Percentiles rank a stretch among this genome's conserved stretches.
Evolutionary conservation across 495 filamentous ascomycete species (phyloP).

Genomic region (Penicillium waksmanii): DNA sequence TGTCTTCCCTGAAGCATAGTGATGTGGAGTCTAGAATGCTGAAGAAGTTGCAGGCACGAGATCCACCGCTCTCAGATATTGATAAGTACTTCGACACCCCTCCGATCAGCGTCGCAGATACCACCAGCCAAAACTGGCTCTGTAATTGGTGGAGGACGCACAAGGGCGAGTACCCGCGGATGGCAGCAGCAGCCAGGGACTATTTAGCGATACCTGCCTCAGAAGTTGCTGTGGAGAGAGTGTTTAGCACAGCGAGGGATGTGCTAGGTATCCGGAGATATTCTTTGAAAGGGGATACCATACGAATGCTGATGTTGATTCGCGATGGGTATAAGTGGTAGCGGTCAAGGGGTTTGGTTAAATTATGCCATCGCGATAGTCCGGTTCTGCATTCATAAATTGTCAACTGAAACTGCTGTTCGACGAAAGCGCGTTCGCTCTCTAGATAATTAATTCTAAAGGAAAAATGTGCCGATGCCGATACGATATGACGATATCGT

Average conservation of each 20-base stretch:
- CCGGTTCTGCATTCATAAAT: background rate
- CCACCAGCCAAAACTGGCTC: conserved; percentile 6
- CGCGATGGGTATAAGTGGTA: conserved; percentile 5
- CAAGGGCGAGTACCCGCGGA: conserved; percentile 11
- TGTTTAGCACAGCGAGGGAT: conserved; percentile 7
- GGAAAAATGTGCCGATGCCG: no score
- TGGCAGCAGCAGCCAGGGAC: conserved; percentile 17
- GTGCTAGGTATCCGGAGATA: conserved; percentile 16
- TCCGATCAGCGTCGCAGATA: background rate
- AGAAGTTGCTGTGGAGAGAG: background rate
- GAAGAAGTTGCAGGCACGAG: conserved; percentile 4
- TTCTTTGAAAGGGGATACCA: conserved; percentile 15
- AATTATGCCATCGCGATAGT: conserved; percentile 1
- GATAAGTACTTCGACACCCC: conserved; percentile 13
- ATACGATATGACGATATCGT: no score
- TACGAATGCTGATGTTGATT: conserved; percentile 17
- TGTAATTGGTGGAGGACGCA: conserved; percentile 16
- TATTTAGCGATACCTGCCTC: conserved; percentile 18
- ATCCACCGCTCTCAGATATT: conserved; percentile 13
- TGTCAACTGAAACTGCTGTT: no score
- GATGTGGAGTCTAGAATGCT: background rate
- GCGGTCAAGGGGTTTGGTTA: conserved; percentile 1
- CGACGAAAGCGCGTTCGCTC: no score
- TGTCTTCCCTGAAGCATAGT: background rate
- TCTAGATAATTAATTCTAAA: no score